A percentile compares a stretch with the other conserved stretches of the same genome.
Evolutionary conservation across 345 rosid genomes (phyloP).

Genomic region (Sonneratia caseolaris): DNA sequence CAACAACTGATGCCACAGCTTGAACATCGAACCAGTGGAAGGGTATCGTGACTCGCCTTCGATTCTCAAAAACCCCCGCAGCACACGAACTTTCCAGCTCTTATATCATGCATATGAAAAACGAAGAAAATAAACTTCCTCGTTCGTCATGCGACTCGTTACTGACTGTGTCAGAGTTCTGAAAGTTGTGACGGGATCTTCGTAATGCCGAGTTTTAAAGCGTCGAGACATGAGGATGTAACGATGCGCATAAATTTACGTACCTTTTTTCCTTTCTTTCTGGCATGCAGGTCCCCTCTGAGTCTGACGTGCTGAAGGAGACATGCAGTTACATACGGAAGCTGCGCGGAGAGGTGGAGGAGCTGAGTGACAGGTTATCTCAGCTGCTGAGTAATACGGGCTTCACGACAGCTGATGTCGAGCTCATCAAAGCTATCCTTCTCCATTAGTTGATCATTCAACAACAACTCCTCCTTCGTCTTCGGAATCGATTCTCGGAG

Average conservation of each 20-base stretch:
- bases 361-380: slow-evolving; percentile 9
- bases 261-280: background rate
- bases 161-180: background rate
- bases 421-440: slow-evolving; percentile 6
- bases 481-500: background rate
- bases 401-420: background rate
- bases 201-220: no score
- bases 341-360: slow-evolving; percentile 16
- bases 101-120: background rate
- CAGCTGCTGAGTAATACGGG: slow-evolving; percentile 2
- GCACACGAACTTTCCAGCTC: background rate
- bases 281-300: background rate
- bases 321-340: slow-evolving; percentile 13
- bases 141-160: no score
- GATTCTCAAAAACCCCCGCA: background rate
- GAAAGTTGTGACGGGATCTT: background rate
- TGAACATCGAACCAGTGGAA: slow-evolving; percentile 11
- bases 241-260: background rate
- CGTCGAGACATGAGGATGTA: background rate
- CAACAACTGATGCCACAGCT: slow-evolving; percentile 20
- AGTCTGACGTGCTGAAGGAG: slow-evolving; percentile 11
- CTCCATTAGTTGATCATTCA: background rate
- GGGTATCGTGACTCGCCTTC: slow-evolving; percentile 10
- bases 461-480: background rate
- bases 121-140: no score